Conservation (phyloP, 2,329 filamentous ascomycete species). For the Talaromyces sp. region DNA sequence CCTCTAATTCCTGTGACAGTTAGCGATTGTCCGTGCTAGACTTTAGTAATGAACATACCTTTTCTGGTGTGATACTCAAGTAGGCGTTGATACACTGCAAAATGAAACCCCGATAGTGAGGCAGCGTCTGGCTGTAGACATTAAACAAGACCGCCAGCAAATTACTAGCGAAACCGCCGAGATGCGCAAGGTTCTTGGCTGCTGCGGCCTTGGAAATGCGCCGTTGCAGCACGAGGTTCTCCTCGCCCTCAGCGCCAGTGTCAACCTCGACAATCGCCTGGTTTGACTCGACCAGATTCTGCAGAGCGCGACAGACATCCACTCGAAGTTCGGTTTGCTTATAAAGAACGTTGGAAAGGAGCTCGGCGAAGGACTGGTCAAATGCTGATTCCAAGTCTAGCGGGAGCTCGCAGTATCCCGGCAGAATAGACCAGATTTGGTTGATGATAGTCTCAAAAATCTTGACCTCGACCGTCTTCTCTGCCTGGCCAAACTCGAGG, state of each 20-base stretch:
- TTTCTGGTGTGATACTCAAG: constrained; percentile 74
- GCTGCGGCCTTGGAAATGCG: constrained; percentile 71
- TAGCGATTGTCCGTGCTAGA: constrained; percentile 10
- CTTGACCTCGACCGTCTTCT: constrained; percentile 94
- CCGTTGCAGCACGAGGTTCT: constrained; percentile 70
- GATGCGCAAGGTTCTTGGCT: constrained; percentile 71
- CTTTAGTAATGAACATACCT: constrained; percentile 25
- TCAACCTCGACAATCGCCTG: constrained; percentile 70
- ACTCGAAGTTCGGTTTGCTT: constrained; percentile 81
- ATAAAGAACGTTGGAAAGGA: constrained; percentile 86
- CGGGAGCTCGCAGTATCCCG: constrained; percentile 90
- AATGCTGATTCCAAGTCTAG: constrained; percentile 71
- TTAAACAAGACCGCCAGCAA: constrained; percentile 97
- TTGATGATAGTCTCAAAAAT: constrained; percentile 95
- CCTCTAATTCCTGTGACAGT: constrained; percentile 60
- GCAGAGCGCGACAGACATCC: constrained; percentile 80
- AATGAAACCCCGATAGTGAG: constrained; percentile 84
- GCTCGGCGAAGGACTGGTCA: constrained; percentile 82
- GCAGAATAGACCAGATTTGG: constrained; percentile 89
- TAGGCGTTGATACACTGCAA: constrained; percentile 93
- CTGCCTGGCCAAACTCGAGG: constrained; percentile 69
- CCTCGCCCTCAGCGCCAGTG: constrained; percentile 46
- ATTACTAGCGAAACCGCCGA: constrained; percentile 75
- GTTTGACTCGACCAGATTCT: constrained; percentile 86
- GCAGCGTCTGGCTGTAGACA: constrained; percentile 93